These are phyloP conservation scores for Cynanchum wilfordii DNA, from an alignment of 257 asterid genomes.

Conservation along the genomic window DNA sequence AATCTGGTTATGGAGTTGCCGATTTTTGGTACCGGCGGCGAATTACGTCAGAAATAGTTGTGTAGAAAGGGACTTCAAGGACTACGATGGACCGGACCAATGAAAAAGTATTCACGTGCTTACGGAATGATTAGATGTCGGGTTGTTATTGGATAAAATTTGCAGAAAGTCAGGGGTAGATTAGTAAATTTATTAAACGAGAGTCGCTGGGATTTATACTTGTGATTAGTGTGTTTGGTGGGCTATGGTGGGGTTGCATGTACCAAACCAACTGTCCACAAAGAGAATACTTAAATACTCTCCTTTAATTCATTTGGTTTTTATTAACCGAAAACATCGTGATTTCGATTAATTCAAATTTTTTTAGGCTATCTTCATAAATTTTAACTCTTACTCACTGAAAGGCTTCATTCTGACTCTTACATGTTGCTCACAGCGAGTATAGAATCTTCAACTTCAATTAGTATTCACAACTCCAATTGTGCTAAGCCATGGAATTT, in stretches of 20 bases:
- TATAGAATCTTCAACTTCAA: no score
- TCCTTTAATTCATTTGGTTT: no score
- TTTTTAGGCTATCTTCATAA: no score
- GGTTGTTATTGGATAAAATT: background rate
- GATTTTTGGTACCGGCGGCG: conserved; percentile 5
- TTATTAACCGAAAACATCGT: no score
- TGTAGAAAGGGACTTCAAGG: no score
- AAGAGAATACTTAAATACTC: background rate
- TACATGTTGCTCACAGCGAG: no score
- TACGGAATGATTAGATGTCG: background rate
- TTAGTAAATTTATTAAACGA: background rate
- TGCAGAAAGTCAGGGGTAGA: background rate
- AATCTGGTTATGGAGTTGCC: background rate
- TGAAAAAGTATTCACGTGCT: background rate
- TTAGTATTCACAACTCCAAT: no score
- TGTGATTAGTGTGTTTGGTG: background rate
- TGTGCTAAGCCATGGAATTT: no score
- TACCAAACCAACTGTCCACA: background rate
- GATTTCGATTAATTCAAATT: no score
- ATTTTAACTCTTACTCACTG: no score
- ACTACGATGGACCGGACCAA: background rate
- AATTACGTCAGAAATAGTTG: background rate
- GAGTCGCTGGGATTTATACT: no score
- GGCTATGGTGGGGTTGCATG: background rate
- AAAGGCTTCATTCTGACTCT: no score